A percentile compares a stretch with the other conserved stretches of the same genome.
Conservation (phyloP, 73 alveolate species). For the Halteria grandinella region DNA sequence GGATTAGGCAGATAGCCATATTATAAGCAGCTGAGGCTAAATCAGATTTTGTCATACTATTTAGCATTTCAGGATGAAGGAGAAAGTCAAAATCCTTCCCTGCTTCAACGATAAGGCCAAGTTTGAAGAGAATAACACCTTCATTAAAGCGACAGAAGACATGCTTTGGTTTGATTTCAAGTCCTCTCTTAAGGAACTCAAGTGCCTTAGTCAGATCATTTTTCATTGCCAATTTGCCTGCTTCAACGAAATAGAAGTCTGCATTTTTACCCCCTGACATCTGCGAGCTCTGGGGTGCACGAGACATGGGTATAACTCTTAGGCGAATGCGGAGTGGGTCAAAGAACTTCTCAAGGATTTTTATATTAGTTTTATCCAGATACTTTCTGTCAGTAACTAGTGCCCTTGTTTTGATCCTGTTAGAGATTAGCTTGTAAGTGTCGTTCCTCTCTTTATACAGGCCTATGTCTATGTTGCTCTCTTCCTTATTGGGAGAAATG, state of each 20-base stretch:
- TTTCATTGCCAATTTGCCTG: constrained; percentile 25
- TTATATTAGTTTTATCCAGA: constrained; percentile 10
- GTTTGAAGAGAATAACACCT: constrained; percentile 45
- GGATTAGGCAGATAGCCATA: not conserved
- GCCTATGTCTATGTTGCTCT: not conserved
- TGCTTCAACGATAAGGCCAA: constrained; percentile 34
- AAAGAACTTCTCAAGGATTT: constrained; percentile 24
- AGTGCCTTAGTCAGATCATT: constrained; percentile 32
- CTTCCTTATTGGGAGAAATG: not conserved
- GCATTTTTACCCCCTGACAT: constrained; percentile 46
- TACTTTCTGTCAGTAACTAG: not conserved
- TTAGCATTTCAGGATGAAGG: not conserved
- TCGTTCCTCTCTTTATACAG: constrained; percentile 31
- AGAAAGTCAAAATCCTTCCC: constrained; percentile 18
- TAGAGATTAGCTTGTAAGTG: constrained; percentile 22
- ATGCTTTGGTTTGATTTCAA: constrained; percentile 25
- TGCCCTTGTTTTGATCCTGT: constrained; percentile 44
- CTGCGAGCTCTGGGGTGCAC: constrained; percentile 44
- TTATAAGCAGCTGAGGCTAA: constrained; percentile 8
- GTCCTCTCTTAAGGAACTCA: constrained; percentile 30
- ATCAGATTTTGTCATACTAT: too few species aligned
- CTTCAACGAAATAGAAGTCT: constrained; percentile 48
- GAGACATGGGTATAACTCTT: constrained; percentile 45
- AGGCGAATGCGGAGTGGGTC: constrained; percentile 47
- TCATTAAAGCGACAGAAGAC: constrained; percentile 35